Evolutionary conservation across 192 early-diverging fungal genomes (phyloP).

Genomic region (Coemansia sp.): DNA sequence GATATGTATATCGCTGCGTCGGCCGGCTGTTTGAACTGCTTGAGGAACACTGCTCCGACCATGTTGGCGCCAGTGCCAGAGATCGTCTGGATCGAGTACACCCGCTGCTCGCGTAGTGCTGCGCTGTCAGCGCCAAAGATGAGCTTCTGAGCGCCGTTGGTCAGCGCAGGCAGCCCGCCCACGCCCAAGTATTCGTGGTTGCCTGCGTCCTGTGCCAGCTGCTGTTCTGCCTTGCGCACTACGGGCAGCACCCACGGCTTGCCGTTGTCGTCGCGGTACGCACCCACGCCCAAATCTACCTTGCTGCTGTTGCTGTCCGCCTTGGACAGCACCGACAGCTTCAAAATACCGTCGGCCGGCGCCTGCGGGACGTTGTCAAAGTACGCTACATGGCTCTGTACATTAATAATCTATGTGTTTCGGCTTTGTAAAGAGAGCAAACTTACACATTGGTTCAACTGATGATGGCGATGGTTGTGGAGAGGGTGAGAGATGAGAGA

Average conservation of each 20-base stretch:
- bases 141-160: conserved; percentile 73
- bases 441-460: conserved; percentile 29
- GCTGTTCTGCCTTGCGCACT: conserved; percentile 85
- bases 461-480: not conserved
- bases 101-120: conserved; percentile 69
- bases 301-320: conserved; percentile 77
- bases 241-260: conserved; percentile 96
- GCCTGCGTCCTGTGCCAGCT: conserved; percentile 66
- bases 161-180: conserved; percentile 78
- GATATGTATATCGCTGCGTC: conserved; percentile 78
- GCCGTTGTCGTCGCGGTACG: conserved; percentile 87
- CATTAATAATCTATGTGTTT: not conserved
- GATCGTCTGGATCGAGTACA: conserved; percentile 82
- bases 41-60: conserved; percentile 81
- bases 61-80: conserved; percentile 94
- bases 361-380: conserved; percentile 56
- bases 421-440: not conserved
- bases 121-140: conserved; percentile 78
- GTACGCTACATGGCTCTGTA: conserved; percentile 24
- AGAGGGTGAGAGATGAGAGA: conserved; percentile 39
- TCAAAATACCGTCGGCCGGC: conserved; percentile 88
- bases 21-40: conserved; percentile 63
- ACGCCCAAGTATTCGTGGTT: conserved; percentile 97
- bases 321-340: conserved; percentile 80
- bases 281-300: conserved; percentile 95